Evolutionary conservation across 768 basidiomycete genomes (phyloP).

Genomic region (Plicaturopsis crispa): DNA sequence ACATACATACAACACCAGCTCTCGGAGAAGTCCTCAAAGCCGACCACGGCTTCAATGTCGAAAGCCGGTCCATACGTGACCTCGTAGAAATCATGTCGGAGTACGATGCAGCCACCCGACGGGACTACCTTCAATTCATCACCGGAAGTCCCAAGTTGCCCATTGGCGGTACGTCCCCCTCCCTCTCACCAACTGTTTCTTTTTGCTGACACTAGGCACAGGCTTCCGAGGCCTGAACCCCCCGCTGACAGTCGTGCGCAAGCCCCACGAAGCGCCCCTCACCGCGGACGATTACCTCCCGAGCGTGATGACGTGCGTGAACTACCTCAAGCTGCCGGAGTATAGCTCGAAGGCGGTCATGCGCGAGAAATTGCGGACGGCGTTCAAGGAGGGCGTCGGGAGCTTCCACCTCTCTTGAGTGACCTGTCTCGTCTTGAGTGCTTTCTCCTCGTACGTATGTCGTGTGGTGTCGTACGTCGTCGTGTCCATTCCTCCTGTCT

Average conservation of each 20-base stretch:
- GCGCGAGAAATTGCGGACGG: constrained; percentile 72
- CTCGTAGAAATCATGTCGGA: constrained; percentile 82
- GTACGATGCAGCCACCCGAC: constrained; percentile 65
- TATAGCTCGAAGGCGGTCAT: constrained; percentile 85
- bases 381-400: constrained; percentile 91
- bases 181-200: constrained; percentile 1
- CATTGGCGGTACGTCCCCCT: constrained; percentile 71
- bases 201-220: constrained; percentile 17
- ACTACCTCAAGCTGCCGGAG: constrained; percentile 93
- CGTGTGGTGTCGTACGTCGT: too few species aligned
- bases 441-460: too few species aligned
- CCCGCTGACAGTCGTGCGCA: constrained; percentile 91
- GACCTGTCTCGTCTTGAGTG: too few species aligned
- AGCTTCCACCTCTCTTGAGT: constrained; percentile 93
- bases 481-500: too few species aligned
- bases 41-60: constrained; percentile 96
- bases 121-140: constrained; percentile 92
- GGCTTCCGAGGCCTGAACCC: constrained; percentile 96
- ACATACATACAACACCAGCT: constrained; percentile 38
- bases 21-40: constrained; percentile 89
- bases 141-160: constrained; percentile 96
- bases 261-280: constrained; percentile 88
- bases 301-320: constrained; percentile 98
- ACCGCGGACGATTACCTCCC: constrained; percentile 92
- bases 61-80: constrained; percentile 85